A percentile compares a stretch with the other conserved stretches of the same genome.
These are phyloP conservation scores for button mushroom (Agaricus bisporus) DNA, from an alignment of 768 basidiomycete genomes.

Conservation along the genomic window DNA sequence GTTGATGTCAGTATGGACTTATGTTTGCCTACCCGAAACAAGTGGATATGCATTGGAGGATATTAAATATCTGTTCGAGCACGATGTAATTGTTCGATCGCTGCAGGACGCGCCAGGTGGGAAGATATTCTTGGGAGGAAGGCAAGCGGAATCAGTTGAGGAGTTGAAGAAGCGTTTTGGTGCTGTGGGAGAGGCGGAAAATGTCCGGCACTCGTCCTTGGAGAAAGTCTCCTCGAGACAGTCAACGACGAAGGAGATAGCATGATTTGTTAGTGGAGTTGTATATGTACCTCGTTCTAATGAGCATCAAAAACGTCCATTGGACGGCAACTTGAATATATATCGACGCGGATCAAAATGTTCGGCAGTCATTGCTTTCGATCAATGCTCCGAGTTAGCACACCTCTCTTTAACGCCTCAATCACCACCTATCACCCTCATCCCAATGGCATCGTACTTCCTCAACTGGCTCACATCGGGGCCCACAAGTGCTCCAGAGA, in stretches of 20 bases:
- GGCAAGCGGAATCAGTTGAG: slow-evolving; percentile 18
- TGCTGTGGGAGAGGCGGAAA: too few species aligned
- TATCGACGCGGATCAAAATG: background rate
- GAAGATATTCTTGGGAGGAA: slow-evolving; percentile 24
- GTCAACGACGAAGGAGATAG: background rate
- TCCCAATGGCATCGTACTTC: slow-evolving; percentile 52
- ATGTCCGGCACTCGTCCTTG: background rate
- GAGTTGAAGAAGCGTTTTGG: too few species aligned
- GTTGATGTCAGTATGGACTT: slow-evolving; percentile 36
- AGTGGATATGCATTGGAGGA: slow-evolving; percentile 39
- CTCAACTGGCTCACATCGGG: slow-evolving; percentile 49
- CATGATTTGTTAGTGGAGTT: background rate
- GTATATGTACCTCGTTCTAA: background rate
- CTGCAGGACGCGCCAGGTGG: slow-evolving; percentile 37
- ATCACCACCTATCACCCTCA: background rate
- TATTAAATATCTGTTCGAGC: slow-evolving; percentile 37
- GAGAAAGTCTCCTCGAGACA: background rate
- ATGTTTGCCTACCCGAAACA: slow-evolving; percentile 42
- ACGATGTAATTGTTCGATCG: slow-evolving; percentile 27
- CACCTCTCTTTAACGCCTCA: slow-evolving; percentile 2
- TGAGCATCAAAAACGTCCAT: background rate
- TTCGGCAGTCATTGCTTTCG: too few species aligned
- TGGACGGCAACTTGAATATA: background rate
- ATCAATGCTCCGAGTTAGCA: background rate
- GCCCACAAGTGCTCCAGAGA: slow-evolving; percentile 20